A percentile compares a stretch with the other conserved stretches of the same genome.
phyloP scores from a whole-genome alignment of 441 rosid species.

The Erodium trifolium region DNA sequence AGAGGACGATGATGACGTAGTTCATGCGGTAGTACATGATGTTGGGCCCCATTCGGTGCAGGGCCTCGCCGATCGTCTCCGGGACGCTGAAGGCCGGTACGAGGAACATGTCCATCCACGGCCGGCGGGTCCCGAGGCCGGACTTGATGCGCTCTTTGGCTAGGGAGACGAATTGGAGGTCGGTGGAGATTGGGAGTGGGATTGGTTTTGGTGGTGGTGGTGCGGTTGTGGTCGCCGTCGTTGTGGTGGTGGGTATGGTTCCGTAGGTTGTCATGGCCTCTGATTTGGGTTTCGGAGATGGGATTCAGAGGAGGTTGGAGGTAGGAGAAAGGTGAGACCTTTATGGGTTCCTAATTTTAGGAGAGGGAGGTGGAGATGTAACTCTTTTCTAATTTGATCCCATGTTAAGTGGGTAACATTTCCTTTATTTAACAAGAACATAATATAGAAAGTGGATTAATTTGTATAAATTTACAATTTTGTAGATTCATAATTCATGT shows the following conservation, averaged over 20 bases:
- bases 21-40: constrained; percentile 4
- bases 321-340: background rate
- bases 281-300: no score
- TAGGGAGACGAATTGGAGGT: background rate
- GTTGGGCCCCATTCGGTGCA: background rate
- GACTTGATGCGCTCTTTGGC: background rate
- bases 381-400: background rate
- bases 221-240: background rate
- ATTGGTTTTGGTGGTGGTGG: no score
- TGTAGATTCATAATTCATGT: no score
- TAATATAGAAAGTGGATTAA: no score
- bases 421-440: no score
- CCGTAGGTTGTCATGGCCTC: background rate
- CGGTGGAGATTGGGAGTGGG: background rate
- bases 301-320: no score
- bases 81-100: background rate
- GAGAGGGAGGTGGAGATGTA: background rate
- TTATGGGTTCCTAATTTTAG: background rate
- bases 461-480: no score
- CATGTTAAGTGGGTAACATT: background rate
- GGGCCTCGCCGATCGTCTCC: background rate
- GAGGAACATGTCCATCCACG: background rate
- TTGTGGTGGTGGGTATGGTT: background rate
- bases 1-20: background rate
- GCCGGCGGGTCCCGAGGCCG: background rate